A percentile compares a stretch with the other conserved stretches of the same genome.
Conservation (phyloP, 2,329 filamentous ascomycete species). For the Calonectria naviculata region DNA sequence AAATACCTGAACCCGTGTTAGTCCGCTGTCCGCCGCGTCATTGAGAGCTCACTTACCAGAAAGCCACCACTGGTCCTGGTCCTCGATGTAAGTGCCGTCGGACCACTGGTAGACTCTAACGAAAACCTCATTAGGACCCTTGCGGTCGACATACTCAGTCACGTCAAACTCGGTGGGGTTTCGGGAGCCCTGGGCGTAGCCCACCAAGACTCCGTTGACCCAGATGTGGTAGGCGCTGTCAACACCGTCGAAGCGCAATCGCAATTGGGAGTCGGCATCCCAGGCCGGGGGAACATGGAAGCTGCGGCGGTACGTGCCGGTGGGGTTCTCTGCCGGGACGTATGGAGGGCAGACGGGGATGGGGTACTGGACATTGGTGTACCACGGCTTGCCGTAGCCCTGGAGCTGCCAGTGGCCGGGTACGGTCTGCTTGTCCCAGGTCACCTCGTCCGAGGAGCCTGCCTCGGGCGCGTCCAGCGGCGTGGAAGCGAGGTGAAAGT, state of each 20-base stretch:
- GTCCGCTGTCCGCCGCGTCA: slow-evolving; percentile 53
- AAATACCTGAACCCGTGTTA: slow-evolving; percentile 63
- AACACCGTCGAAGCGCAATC: slow-evolving; percentile 77
- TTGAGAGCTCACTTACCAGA: slow-evolving; percentile 65
- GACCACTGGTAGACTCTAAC: slow-evolving; percentile 79
- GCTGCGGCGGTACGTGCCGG: slow-evolving; percentile 68
- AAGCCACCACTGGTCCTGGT: slow-evolving; percentile 77
- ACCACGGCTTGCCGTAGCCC: slow-evolving; percentile 74
- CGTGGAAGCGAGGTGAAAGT: slow-evolving; percentile 62
- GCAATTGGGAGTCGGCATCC: slow-evolving; percentile 62
- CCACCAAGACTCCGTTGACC: slow-evolving; percentile 72
- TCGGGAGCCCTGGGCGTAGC: slow-evolving; percentile 75
- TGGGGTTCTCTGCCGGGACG: slow-evolving; percentile 72
- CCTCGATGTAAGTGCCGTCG: slow-evolving; percentile 76
- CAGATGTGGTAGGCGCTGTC: slow-evolving; percentile 78
- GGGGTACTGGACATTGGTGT: slow-evolving; percentile 75
- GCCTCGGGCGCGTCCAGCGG: slow-evolving; percentile 57
- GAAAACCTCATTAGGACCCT: slow-evolving; percentile 63
- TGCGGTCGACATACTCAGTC: slow-evolving; percentile 55
- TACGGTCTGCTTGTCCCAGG: slow-evolving; percentile 62
- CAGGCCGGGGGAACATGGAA: slow-evolving; percentile 65
- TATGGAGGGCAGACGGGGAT: slow-evolving; percentile 74
- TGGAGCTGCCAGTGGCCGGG: slow-evolving; percentile 79
- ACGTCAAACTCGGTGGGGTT: slow-evolving; percentile 79
- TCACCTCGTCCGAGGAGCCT: slow-evolving; percentile 62